Conservation (phyloP, 345 rosid genomes). For the Linum trigynum region DNA sequence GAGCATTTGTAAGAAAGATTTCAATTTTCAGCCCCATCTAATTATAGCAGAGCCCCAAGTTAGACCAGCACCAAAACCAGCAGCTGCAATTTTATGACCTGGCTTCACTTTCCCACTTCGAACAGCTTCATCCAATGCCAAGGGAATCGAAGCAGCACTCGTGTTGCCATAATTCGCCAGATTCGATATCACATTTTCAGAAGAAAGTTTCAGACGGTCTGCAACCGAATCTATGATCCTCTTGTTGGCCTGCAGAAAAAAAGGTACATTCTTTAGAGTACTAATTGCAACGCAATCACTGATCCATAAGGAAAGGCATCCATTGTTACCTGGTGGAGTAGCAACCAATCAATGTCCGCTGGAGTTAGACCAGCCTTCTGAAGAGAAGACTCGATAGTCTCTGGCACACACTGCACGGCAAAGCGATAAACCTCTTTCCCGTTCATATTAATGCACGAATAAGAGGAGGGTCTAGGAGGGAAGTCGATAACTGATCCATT, state of each 20-base stretch:
- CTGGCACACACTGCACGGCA: constrained; percentile 77
- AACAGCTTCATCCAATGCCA: constrained; percentile 89
- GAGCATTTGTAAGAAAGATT: background rate
- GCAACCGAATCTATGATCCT: constrained; percentile 92
- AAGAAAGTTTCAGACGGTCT: constrained; percentile 64
- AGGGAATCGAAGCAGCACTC: constrained; percentile 85
- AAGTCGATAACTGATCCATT: constrained; percentile 57
- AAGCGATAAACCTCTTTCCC: constrained; percentile 94
- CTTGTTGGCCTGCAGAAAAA: constrained; percentile 83
- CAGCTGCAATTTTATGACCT: constrained; percentile 65
- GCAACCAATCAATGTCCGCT: constrained; percentile 77
- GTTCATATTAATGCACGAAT: constrained; percentile 73
- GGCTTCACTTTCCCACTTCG: constrained; percentile 75
- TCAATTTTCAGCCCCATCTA: constrained; percentile 56
- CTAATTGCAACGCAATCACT: no score
- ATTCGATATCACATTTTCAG: constrained; percentile 69
- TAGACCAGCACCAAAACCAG: constrained; percentile 94
- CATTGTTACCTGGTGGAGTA: constrained; percentile 76
- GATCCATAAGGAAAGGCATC: background rate
- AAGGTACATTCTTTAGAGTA: background rate
- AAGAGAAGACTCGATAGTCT: constrained; percentile 65
- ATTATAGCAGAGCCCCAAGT: constrained; percentile 90
- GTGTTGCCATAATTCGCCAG: constrained; percentile 88
- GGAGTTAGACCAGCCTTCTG: constrained; percentile 64
- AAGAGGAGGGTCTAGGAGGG: constrained; percentile 49